phyloP scores from a whole-genome alignment of 2,329 filamentous ascomycete species.

The Cladophialophora exuberans region DNA sequence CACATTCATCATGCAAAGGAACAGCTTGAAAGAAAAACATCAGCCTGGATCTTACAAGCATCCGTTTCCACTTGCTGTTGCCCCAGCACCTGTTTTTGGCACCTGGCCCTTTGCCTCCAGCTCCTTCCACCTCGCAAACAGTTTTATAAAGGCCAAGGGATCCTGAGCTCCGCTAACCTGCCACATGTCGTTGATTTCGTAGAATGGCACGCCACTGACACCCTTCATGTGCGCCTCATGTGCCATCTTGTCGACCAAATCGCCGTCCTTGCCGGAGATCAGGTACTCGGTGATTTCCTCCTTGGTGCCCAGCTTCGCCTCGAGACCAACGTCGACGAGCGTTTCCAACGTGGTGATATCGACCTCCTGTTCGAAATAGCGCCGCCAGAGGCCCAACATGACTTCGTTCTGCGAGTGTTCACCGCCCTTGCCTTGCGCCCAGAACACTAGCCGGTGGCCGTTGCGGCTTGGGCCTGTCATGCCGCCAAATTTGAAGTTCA shows the following conservation, averaged over 20 bases:
- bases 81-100: background rate
- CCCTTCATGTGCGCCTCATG: conserved; percentile 53
- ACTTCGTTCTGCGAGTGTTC: conserved; percentile 61
- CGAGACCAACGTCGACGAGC: conserved; percentile 56
- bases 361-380: conserved; percentile 67
- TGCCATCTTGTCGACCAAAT: conserved; percentile 62
- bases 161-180: conserved; percentile 75
- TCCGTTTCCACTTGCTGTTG: conserved; percentile 11
- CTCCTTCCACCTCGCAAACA: conserved; percentile 65
- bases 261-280: conserved; percentile 57
- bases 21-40: too few species aligned
- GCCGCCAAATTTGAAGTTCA: conserved; percentile 73
- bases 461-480: conserved; percentile 77
- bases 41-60: conserved; percentile 18
- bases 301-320: conserved; percentile 48
- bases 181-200: conserved; percentile 66
- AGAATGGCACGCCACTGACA: conserved; percentile 74
- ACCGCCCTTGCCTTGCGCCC: conserved; percentile 61
- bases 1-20: too few species aligned
- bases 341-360: conserved; percentile 64
- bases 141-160: conserved; percentile 64
- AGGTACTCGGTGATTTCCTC: conserved; percentile 60
- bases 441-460: conserved; percentile 75
- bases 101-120: conserved; percentile 35
- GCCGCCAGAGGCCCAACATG: conserved; percentile 65